Conservation (phyloP, 2,329 filamentous ascomycete genomes). For the Verticillium tricorpus region DNA sequence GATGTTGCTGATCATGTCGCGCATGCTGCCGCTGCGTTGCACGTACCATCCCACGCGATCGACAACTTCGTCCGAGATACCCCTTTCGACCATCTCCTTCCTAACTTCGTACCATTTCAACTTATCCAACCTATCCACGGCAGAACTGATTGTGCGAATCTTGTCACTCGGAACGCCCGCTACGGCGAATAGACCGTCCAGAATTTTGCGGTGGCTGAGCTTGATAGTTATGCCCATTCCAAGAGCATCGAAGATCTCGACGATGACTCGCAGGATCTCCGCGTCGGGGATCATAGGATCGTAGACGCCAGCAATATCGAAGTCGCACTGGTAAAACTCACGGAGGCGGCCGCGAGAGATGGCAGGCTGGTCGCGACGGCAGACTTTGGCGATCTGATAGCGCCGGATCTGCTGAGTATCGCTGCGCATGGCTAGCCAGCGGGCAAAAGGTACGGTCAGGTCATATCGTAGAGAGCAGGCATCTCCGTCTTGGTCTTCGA, state of each 20-base stretch:
- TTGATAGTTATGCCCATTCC: constrained; percentile 77
- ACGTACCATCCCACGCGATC: constrained; percentile 85
- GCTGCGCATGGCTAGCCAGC: constrained; percentile 88
- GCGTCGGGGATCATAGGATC: constrained; percentile 90
- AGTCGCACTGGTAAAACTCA: constrained; percentile 96
- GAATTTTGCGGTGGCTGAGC: constrained; percentile 87
- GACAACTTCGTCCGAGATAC: constrained; percentile 67
- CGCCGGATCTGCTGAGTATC: constrained; percentile 79
- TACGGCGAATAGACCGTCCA: constrained; percentile 87
- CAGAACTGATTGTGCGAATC: constrained; percentile 81
- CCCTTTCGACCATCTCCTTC: constrained; percentile 93
- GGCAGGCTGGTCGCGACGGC: constrained; percentile 19
- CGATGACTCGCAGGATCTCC: constrained; percentile 78
- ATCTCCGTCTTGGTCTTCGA: constrained; percentile 75
- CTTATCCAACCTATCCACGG: constrained; percentile 95
- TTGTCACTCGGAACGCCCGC: constrained; percentile 85
- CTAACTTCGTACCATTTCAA: constrained; percentile 82
- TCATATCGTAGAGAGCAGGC: constrained; percentile 66
- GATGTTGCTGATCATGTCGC: constrained; percentile 67
- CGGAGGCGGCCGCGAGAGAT: constrained; percentile 70
- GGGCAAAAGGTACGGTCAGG: constrained; percentile 82
- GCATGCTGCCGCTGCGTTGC: constrained; percentile 65
- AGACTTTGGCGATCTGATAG: constrained; percentile 90
- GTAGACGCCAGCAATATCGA: constrained; percentile 83
- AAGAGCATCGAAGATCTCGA: constrained; percentile 80